phyloP scores from a whole-genome alignment of 2,329 filamentous ascomycete genomes.

The Daldinia sp. region DNA sequence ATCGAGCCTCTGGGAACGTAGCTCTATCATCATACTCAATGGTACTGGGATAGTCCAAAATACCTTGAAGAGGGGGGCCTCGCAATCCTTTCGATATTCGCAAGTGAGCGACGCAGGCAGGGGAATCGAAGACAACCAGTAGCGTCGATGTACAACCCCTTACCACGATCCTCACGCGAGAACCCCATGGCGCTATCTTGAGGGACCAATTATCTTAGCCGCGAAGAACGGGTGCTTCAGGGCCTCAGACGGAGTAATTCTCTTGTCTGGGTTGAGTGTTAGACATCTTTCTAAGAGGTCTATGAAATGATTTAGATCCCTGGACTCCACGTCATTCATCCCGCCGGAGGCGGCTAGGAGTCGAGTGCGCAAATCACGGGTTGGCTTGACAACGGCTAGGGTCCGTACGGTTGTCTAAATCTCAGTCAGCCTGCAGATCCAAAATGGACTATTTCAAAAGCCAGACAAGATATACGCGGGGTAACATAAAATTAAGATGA shows the following conservation, averaged over 20 bases:
- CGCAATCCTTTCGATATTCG: conserved; percentile 1
- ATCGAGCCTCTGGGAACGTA: neutral
- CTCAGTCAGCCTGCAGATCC: conserved; percentile 26
- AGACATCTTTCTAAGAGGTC: conserved; percentile 91
- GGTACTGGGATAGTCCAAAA: conserved; percentile 9
- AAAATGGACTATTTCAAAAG: conserved; percentile 3
- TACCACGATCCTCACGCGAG: conserved; percentile 14
- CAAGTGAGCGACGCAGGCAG: neutral
- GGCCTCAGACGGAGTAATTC: conserved; percentile 87
- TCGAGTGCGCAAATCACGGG: conserved; percentile 83
- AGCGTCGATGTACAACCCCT: conserved; percentile 3
- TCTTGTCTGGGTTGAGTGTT: conserved; percentile 90
- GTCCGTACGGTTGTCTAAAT: conserved; percentile 74
- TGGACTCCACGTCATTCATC: conserved; percentile 78
- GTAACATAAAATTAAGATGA: conserved; percentile 25
- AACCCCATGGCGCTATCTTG: conserved; percentile 39
- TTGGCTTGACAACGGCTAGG: conserved; percentile 78
- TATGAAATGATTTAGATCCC: conserved; percentile 84
- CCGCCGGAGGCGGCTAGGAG: conserved; percentile 79
- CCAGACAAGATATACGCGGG: conserved; percentile 15
- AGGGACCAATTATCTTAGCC: conserved; percentile 52
- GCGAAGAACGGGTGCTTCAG: conserved; percentile 89
- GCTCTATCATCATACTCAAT: neutral
- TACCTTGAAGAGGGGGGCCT: conserved; percentile 4
- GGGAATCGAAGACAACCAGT: neutral